Conservation (phyloP, 768 basidiomycete genomes). For the Amanita polypyramis region DNA sequence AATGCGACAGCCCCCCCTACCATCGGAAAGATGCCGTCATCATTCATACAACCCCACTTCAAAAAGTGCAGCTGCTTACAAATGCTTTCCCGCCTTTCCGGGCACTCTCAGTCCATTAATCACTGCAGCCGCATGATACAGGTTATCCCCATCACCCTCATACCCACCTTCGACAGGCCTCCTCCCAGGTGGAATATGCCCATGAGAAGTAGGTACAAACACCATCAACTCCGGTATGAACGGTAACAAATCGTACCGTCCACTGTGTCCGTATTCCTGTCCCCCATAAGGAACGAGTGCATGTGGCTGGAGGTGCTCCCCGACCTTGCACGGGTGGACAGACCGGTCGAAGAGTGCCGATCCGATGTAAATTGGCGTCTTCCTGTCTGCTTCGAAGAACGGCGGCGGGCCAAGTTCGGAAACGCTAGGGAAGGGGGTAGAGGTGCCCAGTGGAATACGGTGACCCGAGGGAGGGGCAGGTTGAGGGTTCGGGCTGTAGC, state of each 20-base stretch:
- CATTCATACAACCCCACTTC: neutral
- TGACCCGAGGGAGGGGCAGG: conserved; percentile 52
- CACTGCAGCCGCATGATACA: conserved; percentile 56
- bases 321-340: conserved; percentile 82
- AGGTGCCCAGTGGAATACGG: conserved; percentile 44
- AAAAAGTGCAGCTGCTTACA: conserved; percentile 27
- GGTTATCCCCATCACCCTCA: conserved; percentile 52
- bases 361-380: conserved; percentile 54
- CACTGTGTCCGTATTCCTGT: conserved; percentile 44
- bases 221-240: conserved; percentile 50
- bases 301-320: conserved; percentile 37
- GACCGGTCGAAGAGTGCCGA: conserved; percentile 57
- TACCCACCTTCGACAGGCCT: conserved; percentile 65
- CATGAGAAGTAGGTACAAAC: conserved; percentile 53
- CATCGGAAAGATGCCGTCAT: no score
- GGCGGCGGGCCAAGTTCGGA: conserved; percentile 38
- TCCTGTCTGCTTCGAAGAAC: conserved; percentile 47
- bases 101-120: conserved; percentile 50
- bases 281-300: conserved; percentile 57
- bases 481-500: neutral
- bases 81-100: conserved; percentile 63
- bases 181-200: conserved; percentile 46
- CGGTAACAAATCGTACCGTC: conserved; percentile 68
- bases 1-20: conserved; percentile 32
- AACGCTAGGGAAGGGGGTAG: conserved; percentile 31